These are phyloP conservation scores for sunflower (Helianthus annuus) DNA, from an alignment of 129 eudicot genomes.

Conservation along the genomic window DNA sequence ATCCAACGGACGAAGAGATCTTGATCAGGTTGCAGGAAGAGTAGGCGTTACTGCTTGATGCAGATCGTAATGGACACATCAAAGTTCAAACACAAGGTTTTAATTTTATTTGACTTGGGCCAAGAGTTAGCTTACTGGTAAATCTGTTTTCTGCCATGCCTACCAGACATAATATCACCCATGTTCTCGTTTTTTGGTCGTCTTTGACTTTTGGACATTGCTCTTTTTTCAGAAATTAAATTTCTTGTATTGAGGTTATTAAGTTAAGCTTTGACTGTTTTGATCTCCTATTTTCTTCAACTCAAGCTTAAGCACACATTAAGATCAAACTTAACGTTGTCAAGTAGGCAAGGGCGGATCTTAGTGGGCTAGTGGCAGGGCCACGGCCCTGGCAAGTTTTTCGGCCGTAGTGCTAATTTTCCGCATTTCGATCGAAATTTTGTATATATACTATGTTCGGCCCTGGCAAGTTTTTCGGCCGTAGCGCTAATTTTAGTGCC, in stretches of 20 bases:
- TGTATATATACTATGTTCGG: too few species aligned
- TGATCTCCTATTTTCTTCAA: too few species aligned
- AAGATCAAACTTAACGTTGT: too few species aligned
- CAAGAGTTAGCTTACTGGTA: slow-evolving; percentile 19
- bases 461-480: too few species aligned
- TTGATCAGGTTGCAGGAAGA: slow-evolving; percentile 66
- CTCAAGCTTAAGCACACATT: too few species aligned
- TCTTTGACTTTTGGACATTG: slow-evolving; percentile 18
- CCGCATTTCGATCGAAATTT: too few species aligned
- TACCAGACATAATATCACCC: slow-evolving; percentile 23
- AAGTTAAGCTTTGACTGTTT: not conserved
- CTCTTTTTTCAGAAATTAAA: not conserved
- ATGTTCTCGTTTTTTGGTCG: slow-evolving; percentile 15
- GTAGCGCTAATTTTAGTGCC: too few species aligned
- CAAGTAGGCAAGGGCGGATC: too few species aligned
- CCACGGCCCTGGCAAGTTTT: too few species aligned
- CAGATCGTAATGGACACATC: slow-evolving; percentile 17
- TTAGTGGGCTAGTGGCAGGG: too few species aligned
- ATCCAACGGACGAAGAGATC: slow-evolving; percentile 55
- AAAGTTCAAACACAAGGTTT: not conserved
- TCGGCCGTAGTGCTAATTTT: too few species aligned
- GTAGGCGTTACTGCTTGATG: slow-evolving; percentile 41
- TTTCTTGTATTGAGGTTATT: slow-evolving; percentile 14
- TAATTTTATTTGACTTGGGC: not conserved
- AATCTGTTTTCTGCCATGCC: slow-evolving; percentile 23